Evolutionary conservation across 441 rosid species (phyloP), one percentile per base, ranked within the genome.

Genomic region (Erodium trifolium): DNA sequence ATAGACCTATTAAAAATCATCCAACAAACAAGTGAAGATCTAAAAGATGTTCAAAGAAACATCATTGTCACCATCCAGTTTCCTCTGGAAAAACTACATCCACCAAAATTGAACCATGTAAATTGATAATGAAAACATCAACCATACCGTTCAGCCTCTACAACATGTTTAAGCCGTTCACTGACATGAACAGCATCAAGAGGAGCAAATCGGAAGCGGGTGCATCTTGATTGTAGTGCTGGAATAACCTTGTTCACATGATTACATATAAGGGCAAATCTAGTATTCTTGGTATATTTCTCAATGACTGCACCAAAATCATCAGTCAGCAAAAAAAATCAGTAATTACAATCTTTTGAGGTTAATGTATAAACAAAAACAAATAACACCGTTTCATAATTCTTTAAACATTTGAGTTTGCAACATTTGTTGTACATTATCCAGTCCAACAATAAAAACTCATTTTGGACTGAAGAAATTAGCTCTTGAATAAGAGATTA

Each of bases 201-300:
- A 66, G 98, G 99, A 14, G 99, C 92, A 81, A 92, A 94, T 59
- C 97, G 84, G 76, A 94, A 94, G 51, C 99, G 85, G 51, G 98
- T 94, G 77, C 97, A 94, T 81, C 98, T 83, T 65, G 99, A 94
- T 77, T 94, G 98, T 68, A 94, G 79, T 43, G 99, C 99, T 29
- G 99, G 97, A 76, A 94, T 94, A 76, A 94, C 90, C 89, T 94
- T 92, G 85, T 87, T 92, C 76, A 90, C 98, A 65, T 94, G 90
- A 77, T 92, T 94, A 67, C 98, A 90, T 1, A 94, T 94, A 59
- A 94, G 94, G 1, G 99, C 88, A 80, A 94, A 92, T 77, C 99
- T 85, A 72, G 98, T 84, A 79, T 78, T 90, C 88, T 88, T 94
- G 3, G 97, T 94, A 82, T 94, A 94, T 73, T 87, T 94, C 87